Percentiles rank a stretch among this genome's conserved stretches.
These are phyloP conservation scores for Pezicula rhizophila DNA, from an alignment of 2,329 filamentous ascomycete genomes.

Conservation along the genomic window DNA sequence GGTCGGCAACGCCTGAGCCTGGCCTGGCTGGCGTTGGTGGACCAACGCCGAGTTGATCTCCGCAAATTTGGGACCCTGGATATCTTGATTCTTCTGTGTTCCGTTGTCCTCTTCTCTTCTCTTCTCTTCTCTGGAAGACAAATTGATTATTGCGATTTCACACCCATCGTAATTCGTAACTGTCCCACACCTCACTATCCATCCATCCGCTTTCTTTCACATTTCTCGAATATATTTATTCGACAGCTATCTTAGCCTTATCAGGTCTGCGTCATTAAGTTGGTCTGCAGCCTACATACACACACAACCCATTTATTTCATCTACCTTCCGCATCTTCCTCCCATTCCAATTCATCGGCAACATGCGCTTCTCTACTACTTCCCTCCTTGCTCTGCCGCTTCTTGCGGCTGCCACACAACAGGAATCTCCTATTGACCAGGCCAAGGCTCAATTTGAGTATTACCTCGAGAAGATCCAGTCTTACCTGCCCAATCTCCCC, in stretches of 20 bases:
- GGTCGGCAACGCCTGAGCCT: neutral
- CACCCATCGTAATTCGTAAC: neutral
- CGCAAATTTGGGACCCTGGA: no score
- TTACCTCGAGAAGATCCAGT: constrained; percentile 55
- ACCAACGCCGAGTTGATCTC: neutral
- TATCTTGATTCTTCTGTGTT: no score
- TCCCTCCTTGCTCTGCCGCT: constrained; percentile 49
- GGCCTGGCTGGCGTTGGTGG: neutral
- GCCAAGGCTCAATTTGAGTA: constrained; percentile 59
- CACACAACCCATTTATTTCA: constrained; percentile 1
- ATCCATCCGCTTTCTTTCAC: neutral
- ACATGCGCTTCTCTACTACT: constrained; percentile 52
- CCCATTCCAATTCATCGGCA: constrained; percentile 4
- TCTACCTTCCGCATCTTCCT: constrained; percentile 6
- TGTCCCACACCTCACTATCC: no score
- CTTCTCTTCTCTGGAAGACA: neutral
- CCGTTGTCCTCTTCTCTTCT: neutral
- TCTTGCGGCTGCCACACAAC: constrained; percentile 45
- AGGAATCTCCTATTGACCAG: constrained; percentile 45
- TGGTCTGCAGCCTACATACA: constrained; percentile 6
- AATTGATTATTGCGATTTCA: neutral
- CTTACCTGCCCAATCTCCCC: constrained; percentile 46
- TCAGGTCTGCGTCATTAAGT: constrained; percentile 8
- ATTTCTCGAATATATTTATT: neutral
- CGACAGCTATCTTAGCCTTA: neutral